Evolutionary conservation across 768 basidiomycete species (phyloP).

Genomic region (Panaeolus cyanescens): DNA sequence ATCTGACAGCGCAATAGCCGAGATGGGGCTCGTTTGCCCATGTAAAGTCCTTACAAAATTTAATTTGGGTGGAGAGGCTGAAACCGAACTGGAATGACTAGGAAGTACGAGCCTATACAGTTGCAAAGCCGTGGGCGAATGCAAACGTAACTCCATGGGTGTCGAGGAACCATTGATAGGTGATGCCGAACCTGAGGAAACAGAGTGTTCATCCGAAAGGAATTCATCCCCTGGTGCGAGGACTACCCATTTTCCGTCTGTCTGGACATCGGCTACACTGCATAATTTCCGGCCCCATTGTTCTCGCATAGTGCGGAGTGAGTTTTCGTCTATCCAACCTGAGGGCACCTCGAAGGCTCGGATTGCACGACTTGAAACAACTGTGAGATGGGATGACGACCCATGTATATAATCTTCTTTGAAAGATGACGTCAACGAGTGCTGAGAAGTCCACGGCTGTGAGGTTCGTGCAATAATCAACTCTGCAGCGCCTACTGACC

Average conservation of each 20-base stretch:
- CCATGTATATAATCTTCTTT: conserved; percentile 23
- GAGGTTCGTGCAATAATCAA: conserved; percentile 56
- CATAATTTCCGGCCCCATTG: conserved; percentile 80
- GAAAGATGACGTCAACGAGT: conserved; percentile 21
- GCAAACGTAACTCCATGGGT: conserved; percentile 21
- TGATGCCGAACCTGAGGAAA: conserved; percentile 21
- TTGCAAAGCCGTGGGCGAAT: conserved; percentile 59
- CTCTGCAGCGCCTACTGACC: conserved; percentile 78
- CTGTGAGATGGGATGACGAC: conserved; percentile 37
- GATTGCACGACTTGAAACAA: conserved; percentile 60
- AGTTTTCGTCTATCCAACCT: conserved; percentile 71
- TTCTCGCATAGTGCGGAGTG: conserved; percentile 63
- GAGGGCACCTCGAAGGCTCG: conserved; percentile 72
- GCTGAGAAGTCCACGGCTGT: conserved; percentile 16
- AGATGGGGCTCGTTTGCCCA: conserved; percentile 69
- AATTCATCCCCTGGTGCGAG: conserved; percentile 58
- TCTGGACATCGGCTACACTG: conserved; percentile 71
- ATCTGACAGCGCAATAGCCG: conserved; percentile 72
- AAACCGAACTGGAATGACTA: conserved; percentile 41
- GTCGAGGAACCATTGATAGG: conserved; percentile 11
- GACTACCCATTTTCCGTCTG: conserved; percentile 86
- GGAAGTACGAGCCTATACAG: conserved; percentile 75
- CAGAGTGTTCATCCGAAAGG: conserved; percentile 14
- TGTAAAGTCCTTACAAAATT: conserved; percentile 71
- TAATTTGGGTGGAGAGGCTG: conserved; percentile 60